Evolutionary conservation across 345 rosid genomes (phyloP), one percentile per base, ranked within the genome.

Genomic region (Adansonia digitata): DNA sequence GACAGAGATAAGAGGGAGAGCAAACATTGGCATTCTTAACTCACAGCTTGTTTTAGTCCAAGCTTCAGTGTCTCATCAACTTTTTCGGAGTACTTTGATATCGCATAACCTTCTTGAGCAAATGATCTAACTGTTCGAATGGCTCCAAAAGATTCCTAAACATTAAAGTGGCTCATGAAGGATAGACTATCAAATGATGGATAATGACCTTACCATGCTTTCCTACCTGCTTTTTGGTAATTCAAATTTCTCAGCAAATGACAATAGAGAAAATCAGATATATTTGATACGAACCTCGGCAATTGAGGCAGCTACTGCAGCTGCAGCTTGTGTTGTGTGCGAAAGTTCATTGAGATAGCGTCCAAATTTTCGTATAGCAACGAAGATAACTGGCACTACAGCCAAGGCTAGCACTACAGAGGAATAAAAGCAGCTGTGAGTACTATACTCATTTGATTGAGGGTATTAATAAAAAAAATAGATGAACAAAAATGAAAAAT

Each of bases 61-160:
- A 94, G 88, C 74, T 83, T 85, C 75, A 94, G 77, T 37, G 98
- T 92, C 80, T 90, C 97, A 52, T 92, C 94, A 8, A 94, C 98
- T 87, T 94, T 90, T 71, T 88, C 81, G 1, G 95, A 86, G 82
- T 94, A 94, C 53, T 79, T 83, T 65, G 95, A 88, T 63, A 87
- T 84, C 76, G 89, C 90, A 70, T 79, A 82, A 66, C 74, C 56
- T 87, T 94, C 97, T 83, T 92, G 93, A 14, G 98, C 97, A 81
- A 94, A 92, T 76, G 97, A 90, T 83, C 98, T 88, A 60, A 94
- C 97, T 0, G 98, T 94, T 71, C 97, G 91, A 78, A 92, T 85
- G 63, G 98, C 98, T 13, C 98, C 97, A 85, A 94, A 92, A 77
- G 97, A 88, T 87, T 94, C 98, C 98, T 92, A 76, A 26, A 83